Base-by-base conservation (phyloP, 192 early-diverging fungal species). In the Piromyces sp. region DNA sequence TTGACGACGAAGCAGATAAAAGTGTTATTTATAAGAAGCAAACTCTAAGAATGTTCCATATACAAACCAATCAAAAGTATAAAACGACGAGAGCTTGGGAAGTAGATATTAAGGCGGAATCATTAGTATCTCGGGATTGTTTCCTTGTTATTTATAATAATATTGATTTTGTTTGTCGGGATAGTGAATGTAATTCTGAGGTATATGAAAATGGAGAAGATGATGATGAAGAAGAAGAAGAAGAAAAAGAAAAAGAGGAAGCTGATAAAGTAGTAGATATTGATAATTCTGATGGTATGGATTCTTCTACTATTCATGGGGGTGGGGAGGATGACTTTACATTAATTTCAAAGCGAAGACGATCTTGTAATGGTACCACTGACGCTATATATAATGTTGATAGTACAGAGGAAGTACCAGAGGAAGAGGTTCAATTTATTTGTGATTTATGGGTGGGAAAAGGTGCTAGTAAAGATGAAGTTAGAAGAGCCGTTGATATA, bases 1-100 rank as follows among this genome's bases (percentile, higher is more conserved):
- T n/a, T 26, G 51, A 68, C 11, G 26, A 28, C 22, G 26, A 68
- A 5, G 22, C 0, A 11, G 51, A 68, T 68, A 7, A 28, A 17
- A 68, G 51, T 68, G n/a, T 26, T 5, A 11, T 11, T 17, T 68
- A 68, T n/a, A 68, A 28, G 5, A 68, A 68, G 26, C 51, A 68
- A 68, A 17, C 22, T 11, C 5, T 68, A 26, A 17, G 17, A 29
- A 83, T 88, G 79, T 91, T 84, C 80, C 89, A 91, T 33, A 89
- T 91, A 29, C 83, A 87, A 30, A 87, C 84, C 0, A 89, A 91
- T 83, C 79, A 30, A 30, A 80, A 83, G 28, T 88, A 85, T 80
- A 79, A 81, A 78, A 91, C 90, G 0, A 86, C 86, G 13, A 80
- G 90, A 17, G 88, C 89, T 0, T 83, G 86, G 28, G 80, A 91